phyloP scores from a whole-genome alignment of 176 grass and related monocot species.

The Hsuehochloa calcarea region DNA sequence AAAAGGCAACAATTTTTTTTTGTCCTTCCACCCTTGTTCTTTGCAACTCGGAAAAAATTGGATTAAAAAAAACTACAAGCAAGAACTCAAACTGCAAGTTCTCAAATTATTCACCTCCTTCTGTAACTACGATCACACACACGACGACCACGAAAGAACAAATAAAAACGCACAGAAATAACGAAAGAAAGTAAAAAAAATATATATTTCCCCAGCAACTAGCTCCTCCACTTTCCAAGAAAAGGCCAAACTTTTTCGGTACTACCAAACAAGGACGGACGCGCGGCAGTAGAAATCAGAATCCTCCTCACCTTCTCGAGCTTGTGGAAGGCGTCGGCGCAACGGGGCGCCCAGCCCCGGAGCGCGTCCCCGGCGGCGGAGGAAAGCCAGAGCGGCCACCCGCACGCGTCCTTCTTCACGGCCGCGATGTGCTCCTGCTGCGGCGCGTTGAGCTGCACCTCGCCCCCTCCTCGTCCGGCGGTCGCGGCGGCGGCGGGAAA shows the following conservation, averaged over 20 bases:
- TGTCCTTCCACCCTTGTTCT: constrained; percentile 17
- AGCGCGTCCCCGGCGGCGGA: constrained; percentile 70
- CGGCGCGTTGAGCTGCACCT: constrained; percentile 47
- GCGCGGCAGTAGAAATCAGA: neutral
- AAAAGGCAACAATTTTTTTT: neutral
- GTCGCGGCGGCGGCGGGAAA: constrained; percentile 23
- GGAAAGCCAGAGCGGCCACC: constrained; percentile 91
- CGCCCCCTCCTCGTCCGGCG: neutral
- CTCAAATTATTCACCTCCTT: neutral
- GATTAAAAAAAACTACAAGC: neutral
- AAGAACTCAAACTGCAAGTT: constrained; percentile 4
- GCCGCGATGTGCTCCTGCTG: constrained; percentile 43
- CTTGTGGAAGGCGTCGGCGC: constrained; percentile 81
- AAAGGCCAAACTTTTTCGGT: neutral
- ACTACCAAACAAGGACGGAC: neutral
- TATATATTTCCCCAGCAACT: constrained; percentile 16
- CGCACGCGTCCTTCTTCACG: constrained; percentile 48
- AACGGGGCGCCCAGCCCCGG: constrained; percentile 70
- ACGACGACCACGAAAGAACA: neutral
- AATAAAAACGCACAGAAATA: neutral
- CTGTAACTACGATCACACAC: neutral
- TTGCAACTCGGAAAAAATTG: neutral
- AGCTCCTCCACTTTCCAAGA: neutral
- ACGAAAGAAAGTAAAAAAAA: neutral
- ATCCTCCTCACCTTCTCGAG: constrained; percentile 69